Conservation (phyloP, 768 basidiomycete species). For the Macrolepiota dolichaula region DNA sequence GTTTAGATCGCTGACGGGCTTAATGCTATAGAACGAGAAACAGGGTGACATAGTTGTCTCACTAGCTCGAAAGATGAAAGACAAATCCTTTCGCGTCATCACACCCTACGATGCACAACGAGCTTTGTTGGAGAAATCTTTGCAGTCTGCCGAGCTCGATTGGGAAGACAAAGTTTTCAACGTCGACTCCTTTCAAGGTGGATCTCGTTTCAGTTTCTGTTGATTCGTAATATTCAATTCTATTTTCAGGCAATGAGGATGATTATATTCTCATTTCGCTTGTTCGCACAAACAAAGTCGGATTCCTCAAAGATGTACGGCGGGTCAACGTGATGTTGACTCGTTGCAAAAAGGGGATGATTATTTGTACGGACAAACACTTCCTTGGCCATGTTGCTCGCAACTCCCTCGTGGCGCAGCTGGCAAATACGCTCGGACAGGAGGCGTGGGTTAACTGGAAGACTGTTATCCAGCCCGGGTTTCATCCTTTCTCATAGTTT, state of each 20-base stretch:
- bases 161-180: conserved; percentile 70
- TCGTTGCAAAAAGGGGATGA: conserved; percentile 66
- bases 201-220: neutral
- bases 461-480: conserved; percentile 5
- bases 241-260: conserved; percentile 62
- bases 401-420: conserved; percentile 27
- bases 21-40: conserved; percentile 41
- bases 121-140: conserved; percentile 41
- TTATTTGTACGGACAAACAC: conserved; percentile 50
- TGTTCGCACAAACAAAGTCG: conserved; percentile 23
- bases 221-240: neutral
- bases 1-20: neutral
- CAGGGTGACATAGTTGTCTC: conserved; percentile 47
- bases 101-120: conserved; percentile 78
- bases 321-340: conserved; percentile 77
- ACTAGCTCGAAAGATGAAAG: conserved; percentile 41
- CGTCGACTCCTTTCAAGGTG: conserved; percentile 79
- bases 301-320: conserved; percentile 56
- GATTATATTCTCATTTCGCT: conserved; percentile 29
- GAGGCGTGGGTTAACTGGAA: conserved; percentile 16
- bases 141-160: conserved; percentile 42
- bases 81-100: conserved; percentile 52
- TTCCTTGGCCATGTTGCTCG: conserved; percentile 43
- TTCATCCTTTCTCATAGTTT: conserved; percentile 6
- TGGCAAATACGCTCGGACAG: conserved; percentile 22